Conservation (phyloP, 768 basidiomycete species). For the Epithele typhae region DNA sequence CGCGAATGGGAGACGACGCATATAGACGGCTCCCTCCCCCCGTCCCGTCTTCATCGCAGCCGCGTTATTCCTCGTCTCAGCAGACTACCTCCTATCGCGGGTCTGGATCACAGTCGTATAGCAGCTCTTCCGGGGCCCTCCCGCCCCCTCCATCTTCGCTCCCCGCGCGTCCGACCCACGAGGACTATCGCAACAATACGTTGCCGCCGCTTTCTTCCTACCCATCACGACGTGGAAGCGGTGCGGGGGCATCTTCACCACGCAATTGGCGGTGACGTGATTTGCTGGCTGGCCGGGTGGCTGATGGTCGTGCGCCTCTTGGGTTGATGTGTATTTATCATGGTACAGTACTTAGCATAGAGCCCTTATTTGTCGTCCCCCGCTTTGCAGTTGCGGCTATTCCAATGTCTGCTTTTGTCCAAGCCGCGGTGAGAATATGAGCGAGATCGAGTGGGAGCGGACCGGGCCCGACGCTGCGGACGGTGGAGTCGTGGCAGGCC, state of each 20-base stretch:
- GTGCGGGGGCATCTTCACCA: slow-evolving; percentile 10
- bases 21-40: neutral
- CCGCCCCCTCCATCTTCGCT: slow-evolving; percentile 1
- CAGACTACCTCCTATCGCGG: neutral
- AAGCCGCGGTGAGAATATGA: too few species aligned
- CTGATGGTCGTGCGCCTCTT: neutral
- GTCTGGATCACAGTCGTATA: neutral
- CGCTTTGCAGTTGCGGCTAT: too few species aligned
- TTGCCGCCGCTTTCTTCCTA: slow-evolving; percentile 5
- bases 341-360: neutral
- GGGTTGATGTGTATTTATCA: neutral
- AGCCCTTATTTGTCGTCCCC: too few species aligned
- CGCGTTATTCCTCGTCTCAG: slow-evolving; percentile 6
- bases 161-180: slow-evolving; percentile 7
- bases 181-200: slow-evolving; percentile 5
- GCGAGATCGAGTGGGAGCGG: too few species aligned
- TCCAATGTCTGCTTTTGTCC: too few species aligned
- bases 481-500: too few species aligned
- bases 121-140: neutral
- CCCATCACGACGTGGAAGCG: slow-evolving; percentile 6
- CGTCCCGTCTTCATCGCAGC: slow-evolving; percentile 4
- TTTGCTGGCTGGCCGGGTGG: slow-evolving; percentile 1
- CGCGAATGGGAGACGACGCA: slow-evolving; percentile 3
- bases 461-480: too few species aligned
- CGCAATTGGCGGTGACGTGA: slow-evolving; percentile 12